phyloP scores from a whole-genome alignment of 495 filamentous ascomycete species.

The Antarctomyces pellizariae region DNA sequence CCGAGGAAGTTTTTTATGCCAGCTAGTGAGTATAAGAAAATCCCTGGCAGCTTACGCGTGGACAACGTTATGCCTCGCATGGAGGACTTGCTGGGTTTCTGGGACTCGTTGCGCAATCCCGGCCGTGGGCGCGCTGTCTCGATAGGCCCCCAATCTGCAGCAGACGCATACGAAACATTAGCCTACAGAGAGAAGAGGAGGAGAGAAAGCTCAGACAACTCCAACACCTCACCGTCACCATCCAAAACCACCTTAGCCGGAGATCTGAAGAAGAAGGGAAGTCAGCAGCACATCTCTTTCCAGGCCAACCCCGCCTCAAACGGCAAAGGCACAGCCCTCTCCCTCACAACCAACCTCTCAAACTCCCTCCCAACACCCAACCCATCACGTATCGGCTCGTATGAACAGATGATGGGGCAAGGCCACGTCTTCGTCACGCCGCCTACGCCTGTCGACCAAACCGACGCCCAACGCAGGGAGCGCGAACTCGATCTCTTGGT shows the following conservation, averaged over 20 bases:
- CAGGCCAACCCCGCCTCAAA: too few species aligned
- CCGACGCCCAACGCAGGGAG: conserved; percentile 10
- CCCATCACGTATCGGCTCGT: conserved; percentile 25
- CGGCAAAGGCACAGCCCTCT: too few species aligned
- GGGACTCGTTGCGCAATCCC: conserved; percentile 60
- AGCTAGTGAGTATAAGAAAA: conserved; percentile 70
- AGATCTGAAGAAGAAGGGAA: too few species aligned
- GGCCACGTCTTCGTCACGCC: conserved; percentile 20
- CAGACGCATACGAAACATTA: conserved; percentile 86
- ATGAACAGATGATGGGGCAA: conserved; percentile 47
- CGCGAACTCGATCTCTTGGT: conserved; percentile 14
- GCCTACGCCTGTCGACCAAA: conserved; percentile 15
- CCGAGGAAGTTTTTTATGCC: conserved; percentile 76
- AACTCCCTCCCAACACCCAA: conserved; percentile 10
- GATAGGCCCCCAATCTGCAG: conserved; percentile 81
- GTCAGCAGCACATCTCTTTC: too few species aligned
- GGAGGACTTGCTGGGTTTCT: conserved; percentile 55
- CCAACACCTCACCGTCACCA: too few species aligned
- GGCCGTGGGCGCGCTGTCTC: conserved; percentile 59
- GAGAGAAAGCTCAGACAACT: conserved; percentile 47
- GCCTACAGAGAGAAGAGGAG: conserved; percentile 73
- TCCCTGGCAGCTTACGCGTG: conserved; percentile 53
- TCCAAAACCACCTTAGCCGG: too few species aligned
- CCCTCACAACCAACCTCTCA: too few species aligned
- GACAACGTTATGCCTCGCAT: conserved; percentile 74